Evolutionary conservation across 2,329 filamentous ascomycete genomes (phyloP).

Genomic region (Emergomyces pasteurianus): DNA sequence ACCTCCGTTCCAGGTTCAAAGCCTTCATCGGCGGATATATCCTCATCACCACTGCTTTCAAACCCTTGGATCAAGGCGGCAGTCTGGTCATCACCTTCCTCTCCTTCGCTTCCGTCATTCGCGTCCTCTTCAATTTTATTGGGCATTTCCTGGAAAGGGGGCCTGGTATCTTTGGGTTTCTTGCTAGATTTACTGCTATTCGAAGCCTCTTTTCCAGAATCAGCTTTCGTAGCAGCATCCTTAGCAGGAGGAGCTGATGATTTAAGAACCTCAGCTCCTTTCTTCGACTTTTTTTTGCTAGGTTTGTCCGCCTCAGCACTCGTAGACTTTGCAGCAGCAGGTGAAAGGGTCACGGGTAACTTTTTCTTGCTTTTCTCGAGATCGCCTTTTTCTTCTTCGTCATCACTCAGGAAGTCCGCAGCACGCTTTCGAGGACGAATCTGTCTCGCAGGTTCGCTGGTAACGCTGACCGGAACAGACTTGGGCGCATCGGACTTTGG

Average conservation of each 20-base stretch:
- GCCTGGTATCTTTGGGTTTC: conserved; percentile 7
- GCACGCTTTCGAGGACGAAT: conserved; percentile 36
- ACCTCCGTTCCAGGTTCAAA: conserved; percentile 34
- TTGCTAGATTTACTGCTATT: conserved; percentile 16
- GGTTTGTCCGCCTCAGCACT: conserved; percentile 13
- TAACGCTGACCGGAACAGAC: conserved; percentile 19
- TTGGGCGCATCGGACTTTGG: conserved; percentile 13
- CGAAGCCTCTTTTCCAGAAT: conserved; percentile 33
- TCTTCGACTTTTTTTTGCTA: conserved; percentile 39
- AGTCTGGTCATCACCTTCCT: conserved; percentile 41
- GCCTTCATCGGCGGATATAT: conserved; percentile 32
- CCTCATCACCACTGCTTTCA: conserved; percentile 42
- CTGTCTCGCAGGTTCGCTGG: conserved; percentile 24
- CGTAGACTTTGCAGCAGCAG: conserved; percentile 10
- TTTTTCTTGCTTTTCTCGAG: neutral
- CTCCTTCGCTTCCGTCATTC: conserved; percentile 19
- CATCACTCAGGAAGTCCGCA: conserved; percentile 36
- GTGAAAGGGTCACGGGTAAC: conserved; percentile 9
- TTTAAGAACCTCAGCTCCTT: conserved; percentile 15
- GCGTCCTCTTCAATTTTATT: conserved; percentile 21
- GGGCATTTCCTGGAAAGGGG: conserved; percentile 33
- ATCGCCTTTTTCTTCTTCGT: conserved; percentile 18
- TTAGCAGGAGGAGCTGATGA: neutral
- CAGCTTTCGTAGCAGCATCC: neutral
- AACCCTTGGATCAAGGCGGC: conserved; percentile 43